A percentile compares a stretch with the other conserved stretches of the same genome.
Conservation (phyloP, 2,329 filamentous ascomycete genomes). For the Aspergillus oerlinghausenensis region DNA sequence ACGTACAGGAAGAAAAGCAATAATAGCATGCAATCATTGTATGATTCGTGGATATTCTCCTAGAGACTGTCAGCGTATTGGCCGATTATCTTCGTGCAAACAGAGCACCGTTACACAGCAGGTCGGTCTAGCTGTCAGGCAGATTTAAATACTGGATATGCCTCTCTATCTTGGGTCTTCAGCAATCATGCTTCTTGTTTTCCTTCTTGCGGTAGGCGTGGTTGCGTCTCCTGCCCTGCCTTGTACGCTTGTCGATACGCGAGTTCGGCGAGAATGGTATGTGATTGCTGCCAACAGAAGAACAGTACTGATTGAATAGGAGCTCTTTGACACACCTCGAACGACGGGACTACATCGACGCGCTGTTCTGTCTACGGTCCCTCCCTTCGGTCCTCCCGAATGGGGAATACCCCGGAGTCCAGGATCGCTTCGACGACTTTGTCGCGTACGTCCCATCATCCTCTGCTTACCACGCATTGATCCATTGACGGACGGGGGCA, state of each 20-base stretch:
- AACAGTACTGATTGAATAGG: constrained; percentile 10
- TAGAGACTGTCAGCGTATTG: too few species aligned
- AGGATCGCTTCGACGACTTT: constrained; percentile 25
- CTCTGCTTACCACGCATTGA: background rate
- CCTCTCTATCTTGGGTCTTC: too few species aligned
- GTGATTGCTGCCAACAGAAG: background rate
- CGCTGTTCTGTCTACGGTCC: constrained; percentile 19
- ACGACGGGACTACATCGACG: constrained; percentile 21
- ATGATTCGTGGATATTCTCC: too few species aligned
- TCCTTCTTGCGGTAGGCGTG: background rate
- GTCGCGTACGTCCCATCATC: constrained; percentile 17
- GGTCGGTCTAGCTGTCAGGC: too few species aligned
- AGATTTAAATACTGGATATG: too few species aligned
- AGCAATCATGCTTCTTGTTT: background rate
- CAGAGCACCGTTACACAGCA: too few species aligned
- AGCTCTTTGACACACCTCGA: constrained; percentile 12
- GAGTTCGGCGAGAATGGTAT: constrained; percentile 9
- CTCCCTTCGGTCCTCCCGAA: constrained; percentile 15
- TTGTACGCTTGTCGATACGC: background rate
- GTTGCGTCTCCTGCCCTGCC: background rate
- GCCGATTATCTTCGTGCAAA: too few species aligned
- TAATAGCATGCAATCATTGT: too few species aligned
- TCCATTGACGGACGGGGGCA: background rate
- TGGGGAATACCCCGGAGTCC: constrained; percentile 19
- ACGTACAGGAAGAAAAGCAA: too few species aligned